A percentile compares a stretch with the other conserved stretches of the same genome.
Conservation (phyloP, 1,284 basidiomycete genomes). For the Leccinum solheimii region DNA sequence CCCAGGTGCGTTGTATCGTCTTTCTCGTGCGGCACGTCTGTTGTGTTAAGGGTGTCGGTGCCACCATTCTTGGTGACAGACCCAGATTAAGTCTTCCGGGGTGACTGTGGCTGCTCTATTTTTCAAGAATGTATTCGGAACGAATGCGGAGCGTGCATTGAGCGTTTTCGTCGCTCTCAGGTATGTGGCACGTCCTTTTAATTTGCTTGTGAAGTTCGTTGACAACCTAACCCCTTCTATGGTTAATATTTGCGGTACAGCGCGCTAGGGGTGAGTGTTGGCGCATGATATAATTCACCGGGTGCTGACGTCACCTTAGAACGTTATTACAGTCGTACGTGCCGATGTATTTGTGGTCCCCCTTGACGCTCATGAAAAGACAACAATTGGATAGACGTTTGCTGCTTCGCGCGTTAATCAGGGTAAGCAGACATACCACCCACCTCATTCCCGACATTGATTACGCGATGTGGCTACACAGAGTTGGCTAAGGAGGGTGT, state of each 20-base stretch:
- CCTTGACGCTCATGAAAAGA: background rate
- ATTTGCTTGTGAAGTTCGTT: background rate
- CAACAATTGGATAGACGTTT: constrained; percentile 38
- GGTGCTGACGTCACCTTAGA: constrained; percentile 25
- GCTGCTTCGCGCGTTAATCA: constrained; percentile 48
- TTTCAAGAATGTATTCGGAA: constrained; percentile 56
- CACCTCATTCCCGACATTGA: background rate
- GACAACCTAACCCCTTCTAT: background rate
- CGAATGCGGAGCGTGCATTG: constrained; percentile 45
- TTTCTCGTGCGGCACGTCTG: too few species aligned
- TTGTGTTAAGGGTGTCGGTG: background rate
- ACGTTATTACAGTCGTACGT: constrained; percentile 38
- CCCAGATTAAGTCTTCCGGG: constrained; percentile 45
- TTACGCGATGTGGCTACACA: constrained; percentile 1
- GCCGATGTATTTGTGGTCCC: background rate
- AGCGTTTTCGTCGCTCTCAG: constrained; percentile 55
- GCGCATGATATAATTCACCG: background rate
- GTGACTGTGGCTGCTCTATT: constrained; percentile 56
- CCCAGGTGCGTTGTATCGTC: constrained; percentile 12
- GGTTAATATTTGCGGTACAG: constrained; percentile 8
- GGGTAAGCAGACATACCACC: constrained; percentile 24
- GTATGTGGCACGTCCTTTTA: constrained; percentile 20
- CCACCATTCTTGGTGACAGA: constrained; percentile 22
- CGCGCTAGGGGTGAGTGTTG: constrained; percentile 30
- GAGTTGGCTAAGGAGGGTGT: constrained; percentile 46